phyloP scores from a whole-genome alignment of 805 yeast species.

The Ogataea dorogensis region DNA sequence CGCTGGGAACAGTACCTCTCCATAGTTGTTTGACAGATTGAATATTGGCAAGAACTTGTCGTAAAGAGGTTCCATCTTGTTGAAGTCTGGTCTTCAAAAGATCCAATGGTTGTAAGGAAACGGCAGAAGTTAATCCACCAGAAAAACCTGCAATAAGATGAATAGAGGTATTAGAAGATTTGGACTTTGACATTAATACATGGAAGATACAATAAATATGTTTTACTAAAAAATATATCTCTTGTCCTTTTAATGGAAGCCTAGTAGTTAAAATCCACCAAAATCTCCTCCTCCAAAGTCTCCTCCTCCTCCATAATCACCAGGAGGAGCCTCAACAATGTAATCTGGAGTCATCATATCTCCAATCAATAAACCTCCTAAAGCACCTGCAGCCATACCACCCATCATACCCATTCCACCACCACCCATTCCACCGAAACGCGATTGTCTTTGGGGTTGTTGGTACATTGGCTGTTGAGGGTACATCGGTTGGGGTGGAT shows the following conservation, averaged over 20 bases:
- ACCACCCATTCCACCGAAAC: conserved; percentile 17
- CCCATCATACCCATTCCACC: conserved; percentile 30
- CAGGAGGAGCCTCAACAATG: conserved; percentile 14
- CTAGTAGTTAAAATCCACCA: conserved; percentile 11
- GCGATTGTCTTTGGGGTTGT: conserved; percentile 18
- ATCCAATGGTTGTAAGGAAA: conserved; percentile 84
- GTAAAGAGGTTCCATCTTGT: conserved; percentile 43
- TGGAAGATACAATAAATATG: not conserved
- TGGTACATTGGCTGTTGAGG: conserved; percentile 23
- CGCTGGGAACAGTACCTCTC: conserved; percentile 94
- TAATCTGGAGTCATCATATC: conserved; percentile 23
- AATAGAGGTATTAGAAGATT: conserved; percentile 27
- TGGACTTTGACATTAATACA: conserved; percentile 12
- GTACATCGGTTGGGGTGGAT: conserved; percentile 16
- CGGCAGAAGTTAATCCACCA: conserved; percentile 82
- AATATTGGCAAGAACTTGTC: conserved; percentile 39
- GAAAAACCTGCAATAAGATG: conserved; percentile 79
- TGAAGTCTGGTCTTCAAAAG: conserved; percentile 84
- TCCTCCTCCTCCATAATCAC: conserved; percentile 24
- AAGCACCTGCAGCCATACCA: conserved; percentile 35
- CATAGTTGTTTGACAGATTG: conserved; percentile 56
- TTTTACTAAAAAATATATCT: not conserved
- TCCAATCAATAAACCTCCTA: conserved; percentile 29
- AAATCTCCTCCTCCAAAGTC: conserved; percentile 23
- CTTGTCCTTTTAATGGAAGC: not conserved